Base-by-base conservation (phyloP, 148 eudicot species). In the Fallopia convolvulus region DNA sequence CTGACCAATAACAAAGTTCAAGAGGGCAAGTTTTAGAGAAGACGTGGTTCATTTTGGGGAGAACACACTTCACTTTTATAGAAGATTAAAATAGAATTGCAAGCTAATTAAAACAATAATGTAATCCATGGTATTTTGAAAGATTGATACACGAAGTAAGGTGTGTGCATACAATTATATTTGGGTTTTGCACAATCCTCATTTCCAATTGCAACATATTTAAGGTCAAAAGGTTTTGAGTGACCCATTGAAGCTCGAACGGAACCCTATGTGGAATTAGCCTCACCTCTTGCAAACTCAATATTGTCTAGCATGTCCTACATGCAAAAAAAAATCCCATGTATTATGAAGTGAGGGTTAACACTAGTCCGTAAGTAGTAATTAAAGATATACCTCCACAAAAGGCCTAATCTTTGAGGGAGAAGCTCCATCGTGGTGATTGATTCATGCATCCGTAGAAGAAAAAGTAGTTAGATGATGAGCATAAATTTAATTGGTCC, bases 161-260 rank as follows among this genome's bases (percentile, higher is more conserved):
- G 39, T 23, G 65, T 47, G 56, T 84, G 39, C 39, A 74, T 84
- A 92, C 99, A 97, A 47, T 78, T 87, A 76, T 95, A 95, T 75
- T 85, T 83, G 66, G 65, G 85, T 77, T 82, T 81, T 55, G 83
- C 79, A 81, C 99, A 95, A 73, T 95, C 97, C 76, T 95, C 94
- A 82, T 95, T 95, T 65, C 99, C 97, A 70, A 89, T 79, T 75
- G 93, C 97, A 87, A 95, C 83, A 78, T 95, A 86, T 81, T 83
- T 90, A 76, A 95, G 88, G 81, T 92, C 92, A 80, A 89, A 95
- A 60, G 99, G 99, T 56, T 79, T 80, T 9, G 86, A 83, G 75
- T 92, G 99, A 74, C 99, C 99, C 84, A 89, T 77, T 56, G 82
- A 78, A 46, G 97, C 94, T 40, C 97, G 89, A 23, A 88, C 78